Conservation (phyloP, 805 yeast genomes). For the Candida tallmaniae region DNA sequence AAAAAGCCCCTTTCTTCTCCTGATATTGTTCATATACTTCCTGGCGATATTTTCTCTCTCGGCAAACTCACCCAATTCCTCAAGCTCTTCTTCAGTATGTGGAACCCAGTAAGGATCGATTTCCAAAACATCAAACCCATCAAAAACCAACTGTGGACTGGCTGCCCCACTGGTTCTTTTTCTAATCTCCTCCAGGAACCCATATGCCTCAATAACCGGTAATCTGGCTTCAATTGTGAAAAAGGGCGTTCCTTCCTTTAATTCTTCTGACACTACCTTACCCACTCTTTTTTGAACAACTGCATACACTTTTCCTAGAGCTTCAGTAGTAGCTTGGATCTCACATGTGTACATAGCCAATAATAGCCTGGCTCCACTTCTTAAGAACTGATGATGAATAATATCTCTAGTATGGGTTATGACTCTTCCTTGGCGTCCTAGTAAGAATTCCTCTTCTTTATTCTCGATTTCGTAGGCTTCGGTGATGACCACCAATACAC, state of each 20-base stretch:
- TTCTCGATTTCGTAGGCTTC: conserved; percentile 17
- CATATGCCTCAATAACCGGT: conserved; percentile 96
- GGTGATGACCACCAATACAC: conserved; percentile 52
- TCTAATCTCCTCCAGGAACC: conserved; percentile 91
- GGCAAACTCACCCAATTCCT: conserved; percentile 87
- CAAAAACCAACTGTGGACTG: conserved; percentile 87
- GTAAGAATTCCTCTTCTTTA: conserved; percentile 23
- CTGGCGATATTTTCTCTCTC: conserved; percentile 91
- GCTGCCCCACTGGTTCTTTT: conserved; percentile 96
- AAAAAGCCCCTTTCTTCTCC: conserved; percentile 84
- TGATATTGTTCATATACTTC: conserved; percentile 73
- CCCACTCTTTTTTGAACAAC: conserved; percentile 91
- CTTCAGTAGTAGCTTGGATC: conserved; percentile 92
- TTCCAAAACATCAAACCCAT: conserved; percentile 82
- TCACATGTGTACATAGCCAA: conserved; percentile 93
- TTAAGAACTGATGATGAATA: conserved; percentile 65
- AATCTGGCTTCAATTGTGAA: conserved; percentile 79
- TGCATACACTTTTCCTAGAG: conserved; percentile 89
- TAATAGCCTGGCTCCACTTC: conserved; percentile 85
- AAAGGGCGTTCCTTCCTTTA: conserved; percentile 98
- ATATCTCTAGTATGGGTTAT: conserved; percentile 69
- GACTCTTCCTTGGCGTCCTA: conserved; percentile 64
- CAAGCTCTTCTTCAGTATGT: conserved; percentile 92
- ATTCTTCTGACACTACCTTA: conserved; percentile 78
- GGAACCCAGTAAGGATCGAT: conserved; percentile 99